These are phyloP conservation scores for Typha latifolia DNA, from an alignment of 176 grass and related monocot genomes.

Conservation along the genomic window DNA sequence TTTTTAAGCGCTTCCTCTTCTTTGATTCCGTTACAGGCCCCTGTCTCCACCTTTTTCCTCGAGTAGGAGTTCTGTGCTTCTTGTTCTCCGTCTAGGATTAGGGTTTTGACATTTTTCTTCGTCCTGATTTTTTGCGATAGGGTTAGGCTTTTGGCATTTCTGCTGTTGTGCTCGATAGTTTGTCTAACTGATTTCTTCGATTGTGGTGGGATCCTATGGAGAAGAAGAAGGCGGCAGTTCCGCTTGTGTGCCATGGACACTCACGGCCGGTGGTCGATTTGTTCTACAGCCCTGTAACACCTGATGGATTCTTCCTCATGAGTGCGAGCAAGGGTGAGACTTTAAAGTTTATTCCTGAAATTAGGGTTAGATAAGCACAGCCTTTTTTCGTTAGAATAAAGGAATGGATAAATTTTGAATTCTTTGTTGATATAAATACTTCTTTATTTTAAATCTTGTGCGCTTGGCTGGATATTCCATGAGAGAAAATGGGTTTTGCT, in stretches of 20 bases:
- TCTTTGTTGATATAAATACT: too few relatives aligned
- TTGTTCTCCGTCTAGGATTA: background rate
- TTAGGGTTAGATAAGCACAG: background rate
- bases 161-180: background rate
- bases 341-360: background rate
- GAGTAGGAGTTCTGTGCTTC: too few relatives aligned
- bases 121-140: background rate
- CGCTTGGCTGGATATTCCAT: too few relatives aligned
- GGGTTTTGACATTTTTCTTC: background rate
- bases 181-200: background rate
- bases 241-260: conserved; percentile 94
- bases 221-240: conserved; percentile 84
- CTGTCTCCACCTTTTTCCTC: too few relatives aligned
- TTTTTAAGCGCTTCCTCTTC: too few relatives aligned
- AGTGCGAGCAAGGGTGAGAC: conserved; percentile 90
- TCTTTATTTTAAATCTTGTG: too few relatives aligned
- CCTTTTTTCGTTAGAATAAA: background rate
- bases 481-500: too few relatives aligned
- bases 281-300: conserved; percentile 55
- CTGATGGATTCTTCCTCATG: conserved; percentile 92
- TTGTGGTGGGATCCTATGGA: conserved; percentile 40
- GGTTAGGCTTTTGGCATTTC: conserved; percentile 17
- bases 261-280: conserved; percentile 96
- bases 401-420: background rate
- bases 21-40: too few relatives aligned